Evolutionary conservation across 352 stramenopile species (phyloP).

Genomic region (Pythium phragmitis): DNA sequence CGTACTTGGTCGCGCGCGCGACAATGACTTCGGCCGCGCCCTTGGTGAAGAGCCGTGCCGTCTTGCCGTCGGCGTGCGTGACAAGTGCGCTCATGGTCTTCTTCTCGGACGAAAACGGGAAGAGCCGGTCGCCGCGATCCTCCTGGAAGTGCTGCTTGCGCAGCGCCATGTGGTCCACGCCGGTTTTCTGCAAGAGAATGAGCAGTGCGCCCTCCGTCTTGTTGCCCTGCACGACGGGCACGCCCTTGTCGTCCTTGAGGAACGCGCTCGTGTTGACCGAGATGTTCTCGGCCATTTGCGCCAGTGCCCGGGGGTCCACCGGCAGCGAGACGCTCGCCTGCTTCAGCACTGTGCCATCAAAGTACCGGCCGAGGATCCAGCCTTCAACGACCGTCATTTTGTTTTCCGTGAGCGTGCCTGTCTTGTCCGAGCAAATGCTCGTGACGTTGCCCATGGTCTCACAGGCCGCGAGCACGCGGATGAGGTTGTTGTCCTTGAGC

Average conservation of each 20-base stretch:
- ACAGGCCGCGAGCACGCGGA: conserved; percentile 95
- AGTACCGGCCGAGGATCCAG: conserved; percentile 73
- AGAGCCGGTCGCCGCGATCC: conserved; percentile 57
- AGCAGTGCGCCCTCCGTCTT: conserved; percentile 85
- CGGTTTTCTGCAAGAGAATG: conserved; percentile 61
- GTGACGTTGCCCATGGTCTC: conserved; percentile 97
- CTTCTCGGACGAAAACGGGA: conserved; percentile 81
- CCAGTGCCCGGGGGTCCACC: conserved; percentile 39
- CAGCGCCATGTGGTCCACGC: conserved; percentile 59
- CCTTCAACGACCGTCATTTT: conserved; percentile 97
- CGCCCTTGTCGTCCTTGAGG: conserved; percentile 48
- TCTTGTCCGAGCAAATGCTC: conserved; percentile 97
- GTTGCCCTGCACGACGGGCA: conserved; percentile 59
- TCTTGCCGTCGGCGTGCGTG: conserved; percentile 31
- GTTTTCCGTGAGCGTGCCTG: conserved; percentile 96
- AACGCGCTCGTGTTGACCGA: conserved; percentile 78
- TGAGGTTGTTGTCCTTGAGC: conserved; percentile 98
- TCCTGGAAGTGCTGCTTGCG: conserved; percentile 53
- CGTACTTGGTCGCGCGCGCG: conserved; percentile 50
- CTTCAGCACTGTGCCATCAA: conserved; percentile 47
- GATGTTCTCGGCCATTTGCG: conserved; percentile 52
- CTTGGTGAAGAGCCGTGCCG: conserved; percentile 61
- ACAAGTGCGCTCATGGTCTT: conserved; percentile 81
- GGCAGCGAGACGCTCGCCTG: conserved; percentile 32
- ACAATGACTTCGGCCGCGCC: conserved; percentile 78